A percentile compares a stretch with the other conserved stretches of the same genome.
phyloP scores from a whole-genome alignment of 331 rosid species.

The Dryas integrifolia region DNA sequence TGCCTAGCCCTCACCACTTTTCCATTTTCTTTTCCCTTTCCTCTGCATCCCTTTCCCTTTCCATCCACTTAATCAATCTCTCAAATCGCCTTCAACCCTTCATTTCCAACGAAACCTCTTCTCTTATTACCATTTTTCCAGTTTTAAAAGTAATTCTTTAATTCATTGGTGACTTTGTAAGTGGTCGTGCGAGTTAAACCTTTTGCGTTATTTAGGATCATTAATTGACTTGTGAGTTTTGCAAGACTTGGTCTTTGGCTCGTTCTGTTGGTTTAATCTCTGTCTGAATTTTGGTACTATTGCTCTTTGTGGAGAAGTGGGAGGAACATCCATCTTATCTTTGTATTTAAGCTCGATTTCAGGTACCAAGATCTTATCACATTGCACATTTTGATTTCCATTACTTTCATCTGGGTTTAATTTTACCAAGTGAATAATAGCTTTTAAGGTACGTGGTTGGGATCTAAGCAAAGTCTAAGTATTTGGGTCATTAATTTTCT shows the following conservation, averaged over 20 bases:
- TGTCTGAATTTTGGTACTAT: slow-evolving; percentile 27
- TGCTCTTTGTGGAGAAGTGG: slow-evolving; percentile 10
- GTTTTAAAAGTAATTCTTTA: too few relatives aligned
- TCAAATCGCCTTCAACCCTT: background rate
- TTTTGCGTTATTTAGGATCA: background rate
- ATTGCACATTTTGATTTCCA: slow-evolving; percentile 16
- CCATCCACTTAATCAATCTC: background rate
- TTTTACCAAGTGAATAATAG: slow-evolving; percentile 15
- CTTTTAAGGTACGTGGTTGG: slow-evolving; percentile 16
- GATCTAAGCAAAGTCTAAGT: slow-evolving; percentile 19
- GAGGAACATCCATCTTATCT: slow-evolving; percentile 14
- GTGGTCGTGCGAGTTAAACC: too few relatives aligned
- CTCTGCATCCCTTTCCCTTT: background rate
- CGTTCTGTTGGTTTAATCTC: background rate
- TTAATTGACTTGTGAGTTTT: background rate
- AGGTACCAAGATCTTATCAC: slow-evolving; percentile 34
- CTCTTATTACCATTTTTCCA: background rate
- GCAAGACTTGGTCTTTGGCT: slow-evolving; percentile 9
- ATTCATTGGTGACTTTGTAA: background rate
- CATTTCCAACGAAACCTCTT: background rate
- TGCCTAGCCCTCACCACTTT: background rate
- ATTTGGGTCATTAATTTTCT: background rate
- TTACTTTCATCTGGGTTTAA: slow-evolving; percentile 18
- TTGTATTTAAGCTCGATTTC: slow-evolving; percentile 27
- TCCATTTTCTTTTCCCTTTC: background rate